Evolutionary conservation across 192 early-diverging fungal genomes (phyloP), one percentile per base, ranked within the genome.

Genomic region (Coemansia sp.): DNA sequence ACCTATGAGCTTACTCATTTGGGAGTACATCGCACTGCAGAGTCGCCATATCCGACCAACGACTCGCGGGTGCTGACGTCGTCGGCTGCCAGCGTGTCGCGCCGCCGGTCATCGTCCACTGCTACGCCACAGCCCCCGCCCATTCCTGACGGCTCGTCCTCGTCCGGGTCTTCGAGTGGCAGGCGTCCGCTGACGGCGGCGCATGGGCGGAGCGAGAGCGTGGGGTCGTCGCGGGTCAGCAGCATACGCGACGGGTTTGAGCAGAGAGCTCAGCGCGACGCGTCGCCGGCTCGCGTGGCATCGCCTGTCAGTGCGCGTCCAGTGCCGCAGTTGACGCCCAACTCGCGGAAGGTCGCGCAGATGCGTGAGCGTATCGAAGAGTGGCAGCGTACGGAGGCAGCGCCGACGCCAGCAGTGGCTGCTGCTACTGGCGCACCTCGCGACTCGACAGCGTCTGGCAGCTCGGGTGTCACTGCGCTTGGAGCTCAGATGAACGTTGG

Each of bases 341-440:
- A 69, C 14, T 82, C 79, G 43, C 72, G 57, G 39, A 73, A 76
- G 35, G 79, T 76, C n/a, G 74, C 79, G 1, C 65, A 73, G 61
- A 75, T 82, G 19, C 68, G 80, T 19, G 80, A 77, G 59, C 74
- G 75, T 35, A 82, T 82, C 46, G 75, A 77, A 58, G 80, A 82
- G 46, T 82, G 80, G 80, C 80, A 77, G 69, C 72, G 72, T 19
- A 60, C 70, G 33, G 76, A 73, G 42, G 37, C 61, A 21, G 23
- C 42, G 0, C 67, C 62, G 4, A 47, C 17, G 53, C 52, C 66
- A 2, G 43, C 37, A 16, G 71, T 47, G 37, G 67, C 57, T n/a
- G 53, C 39, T 14, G 35, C 55, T 4, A 52, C 35, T 13, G 44
- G 60, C 16, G 30, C 44, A 44, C 42, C 42, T 23, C 23, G 26